Evolutionary conservation across 2,329 filamentous ascomycete genomes (phyloP), one percentile per base, ranked within the genome.

Genomic region (Fusarium decemcellulare): DNA sequence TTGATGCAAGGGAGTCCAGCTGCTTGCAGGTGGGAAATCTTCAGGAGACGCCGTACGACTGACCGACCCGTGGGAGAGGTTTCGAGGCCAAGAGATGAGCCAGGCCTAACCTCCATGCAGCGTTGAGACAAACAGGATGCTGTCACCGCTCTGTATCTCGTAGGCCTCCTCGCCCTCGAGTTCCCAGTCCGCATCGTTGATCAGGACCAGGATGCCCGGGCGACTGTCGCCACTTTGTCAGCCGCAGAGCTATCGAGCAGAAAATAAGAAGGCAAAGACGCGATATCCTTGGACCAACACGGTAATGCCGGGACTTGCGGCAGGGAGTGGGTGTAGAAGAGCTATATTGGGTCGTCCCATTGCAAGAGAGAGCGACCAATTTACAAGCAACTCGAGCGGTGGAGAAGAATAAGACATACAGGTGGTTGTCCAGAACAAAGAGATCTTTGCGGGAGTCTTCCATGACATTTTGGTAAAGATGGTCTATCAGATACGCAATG

Each of bases 111-210:
- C 96, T 61, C 96, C 96, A 80, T 99, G 96, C 66, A 99, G 85
- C 16, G 96, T 99, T 65, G 95, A 98, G 67, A 99, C 95, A 82
- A 99, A 99, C 71, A 98, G 85, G 73, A 99, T 93, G 77, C 93
- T 95, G 83, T 99, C 96, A 62, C 90, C 88, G 66, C 85, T 81
- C 81, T 95, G 90, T 61, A 99, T 82, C 81, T 94, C 91, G 78
- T 98, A 98, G 71, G 90, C 87, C 77, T 96, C 94, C 81, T 98
- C 95, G 16, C 95, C 96, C 81, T 98, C 96, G 12, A 99, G 88
- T 80, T 98, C 96, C 96, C 96, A 99, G 80, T 99, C 96, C 29
- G 94, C 93, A 74, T 99, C 96, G 78, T 99, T 99, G 80, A 99
- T 97, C 61, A 99, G 86, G 30, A 98, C 95, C 44, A 99, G 88